phyloP scores from a whole-genome alignment of 768 basidiomycete species.

The Boletus reticulatus region DNA sequence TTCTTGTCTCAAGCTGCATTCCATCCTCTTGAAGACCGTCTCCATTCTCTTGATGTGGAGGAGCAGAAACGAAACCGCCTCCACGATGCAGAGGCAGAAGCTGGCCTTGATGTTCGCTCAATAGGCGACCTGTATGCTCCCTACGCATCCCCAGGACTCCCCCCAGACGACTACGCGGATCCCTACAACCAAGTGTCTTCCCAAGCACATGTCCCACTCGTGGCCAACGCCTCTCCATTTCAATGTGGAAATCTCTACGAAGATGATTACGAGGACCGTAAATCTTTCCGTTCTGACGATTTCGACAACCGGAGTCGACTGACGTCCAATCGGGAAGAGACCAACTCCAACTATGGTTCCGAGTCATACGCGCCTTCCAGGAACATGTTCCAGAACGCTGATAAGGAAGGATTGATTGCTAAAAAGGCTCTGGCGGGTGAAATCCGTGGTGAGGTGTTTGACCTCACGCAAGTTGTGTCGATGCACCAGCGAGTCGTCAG shows the following conservation, averaged over 20 bases:
- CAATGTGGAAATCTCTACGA: slow-evolving; percentile 57
- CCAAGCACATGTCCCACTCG: slow-evolving; percentile 77
- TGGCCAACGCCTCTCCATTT: slow-evolving; percentile 52
- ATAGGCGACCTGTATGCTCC: slow-evolving; percentile 75
- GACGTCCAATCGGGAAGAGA: no score
- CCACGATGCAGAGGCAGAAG: slow-evolving; percentile 72
- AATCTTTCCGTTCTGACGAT: slow-evolving; percentile 53
- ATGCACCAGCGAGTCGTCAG: slow-evolving; percentile 63
- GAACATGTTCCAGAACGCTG: no score
- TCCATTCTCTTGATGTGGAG: slow-evolving; percentile 80
- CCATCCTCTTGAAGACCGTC: slow-evolving; percentile 1
- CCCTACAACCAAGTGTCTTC: slow-evolving; percentile 48
- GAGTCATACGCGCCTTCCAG: no score
- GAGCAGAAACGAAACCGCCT: slow-evolving; percentile 81
- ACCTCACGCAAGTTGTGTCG: slow-evolving; percentile 64
- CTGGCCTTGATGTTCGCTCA: slow-evolving; percentile 57
- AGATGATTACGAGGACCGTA: slow-evolving; percentile 76
- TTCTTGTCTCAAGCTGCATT: no score
- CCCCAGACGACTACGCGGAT: no score
- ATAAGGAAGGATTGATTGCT: slow-evolving; percentile 51
- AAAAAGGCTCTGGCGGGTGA: slow-evolving; percentile 86
- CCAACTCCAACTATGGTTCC: no score
- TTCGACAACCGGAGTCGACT: no score
- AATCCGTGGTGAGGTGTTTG: slow-evolving; percentile 93
- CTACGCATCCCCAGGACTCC: slow-evolving; percentile 41